phyloP scores from a whole-genome alignment of 2,329 filamentous ascomycete species.

The Alternaria alternata region DNA sequence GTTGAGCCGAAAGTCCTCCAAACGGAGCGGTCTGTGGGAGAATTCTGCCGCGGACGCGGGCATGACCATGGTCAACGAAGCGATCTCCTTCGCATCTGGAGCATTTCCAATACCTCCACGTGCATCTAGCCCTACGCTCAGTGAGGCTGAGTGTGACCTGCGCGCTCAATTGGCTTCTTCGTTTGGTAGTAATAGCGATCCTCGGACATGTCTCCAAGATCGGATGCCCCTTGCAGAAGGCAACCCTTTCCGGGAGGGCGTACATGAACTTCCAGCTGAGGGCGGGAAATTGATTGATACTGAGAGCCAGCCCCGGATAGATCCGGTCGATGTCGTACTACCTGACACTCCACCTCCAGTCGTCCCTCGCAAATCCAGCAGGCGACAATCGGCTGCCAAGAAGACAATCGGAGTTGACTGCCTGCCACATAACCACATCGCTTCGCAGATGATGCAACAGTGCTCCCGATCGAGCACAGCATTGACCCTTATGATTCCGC shows the following conservation, averaged over 20 bases:
- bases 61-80: conserved; percentile 36
- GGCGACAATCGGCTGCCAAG: conserved; percentile 43
- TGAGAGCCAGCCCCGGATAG: conserved; percentile 16
- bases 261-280: conserved; percentile 16
- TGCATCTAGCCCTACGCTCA: conserved; percentile 55
- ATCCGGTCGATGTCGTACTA: conserved; percentile 19
- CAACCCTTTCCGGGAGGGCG: conserved; percentile 31
- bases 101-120: conserved; percentile 18
- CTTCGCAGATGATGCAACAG: conserved; percentile 36
- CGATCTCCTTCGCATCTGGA: conserved; percentile 30
- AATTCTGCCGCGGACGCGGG: conserved; percentile 24
- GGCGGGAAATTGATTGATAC: conserved; percentile 9
- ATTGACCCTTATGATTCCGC: conserved; percentile 38
- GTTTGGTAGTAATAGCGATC: conserved; percentile 49
- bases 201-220: conserved; percentile 44
- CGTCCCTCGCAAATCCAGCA: conserved; percentile 54
- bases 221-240: conserved; percentile 33
- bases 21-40: conserved; percentile 22
- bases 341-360: conserved; percentile 38
- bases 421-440: conserved; percentile 42
- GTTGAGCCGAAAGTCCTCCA: conserved; percentile 33
- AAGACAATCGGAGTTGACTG: conserved; percentile 31
- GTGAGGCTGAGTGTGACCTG: conserved; percentile 55
- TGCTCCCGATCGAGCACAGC: conserved; percentile 26
- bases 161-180: conserved; percentile 46